Evolutionary conservation across 225 moss, liverwort and hornwort species (phyloP).

Genomic region (Rhytidiadelphus loreus): DNA sequence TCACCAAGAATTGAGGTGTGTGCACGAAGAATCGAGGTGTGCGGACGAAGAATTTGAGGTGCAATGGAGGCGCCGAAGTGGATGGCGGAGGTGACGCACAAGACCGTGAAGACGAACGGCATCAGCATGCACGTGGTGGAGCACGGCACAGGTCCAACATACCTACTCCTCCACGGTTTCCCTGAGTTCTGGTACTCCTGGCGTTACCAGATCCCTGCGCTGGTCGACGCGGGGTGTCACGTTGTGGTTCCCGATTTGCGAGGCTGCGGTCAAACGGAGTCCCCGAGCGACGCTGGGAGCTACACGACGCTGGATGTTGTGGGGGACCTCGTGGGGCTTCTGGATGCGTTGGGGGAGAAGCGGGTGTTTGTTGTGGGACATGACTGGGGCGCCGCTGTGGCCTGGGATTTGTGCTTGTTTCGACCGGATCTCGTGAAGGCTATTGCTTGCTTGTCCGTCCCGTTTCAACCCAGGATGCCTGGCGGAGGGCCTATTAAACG

Average conservation of each 20-base stretch:
- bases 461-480: not conserved
- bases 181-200: conserved; percentile 61
- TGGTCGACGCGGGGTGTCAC: conserved; percentile 53
- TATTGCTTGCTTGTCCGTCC: conserved; percentile 21
- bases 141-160: conserved; percentile 49
- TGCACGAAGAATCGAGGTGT: not conserved
- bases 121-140: conserved; percentile 62
- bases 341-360: conserved; percentile 30
- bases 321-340: conserved; percentile 45
- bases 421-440: conserved; percentile 57
- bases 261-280: conserved; percentile 53
- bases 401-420: conserved; percentile 42
- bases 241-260: conserved; percentile 58
- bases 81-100: conserved; percentile 32
- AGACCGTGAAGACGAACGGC: conserved; percentile 41
- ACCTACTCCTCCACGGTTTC: conserved; percentile 68
- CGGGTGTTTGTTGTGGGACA: conserved; percentile 43
- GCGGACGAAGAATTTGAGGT: not conserved
- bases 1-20: not conserved
- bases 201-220: conserved; percentile 49
- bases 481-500: not conserved
- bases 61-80: conserved; percentile 9
- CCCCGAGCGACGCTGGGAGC: conserved; percentile 2
- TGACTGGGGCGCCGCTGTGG: conserved; percentile 45
- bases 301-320: conserved; percentile 30